phyloP scores from a whole-genome alignment of 129 eudicot genomes.

The Tagetes erecta region DNA sequence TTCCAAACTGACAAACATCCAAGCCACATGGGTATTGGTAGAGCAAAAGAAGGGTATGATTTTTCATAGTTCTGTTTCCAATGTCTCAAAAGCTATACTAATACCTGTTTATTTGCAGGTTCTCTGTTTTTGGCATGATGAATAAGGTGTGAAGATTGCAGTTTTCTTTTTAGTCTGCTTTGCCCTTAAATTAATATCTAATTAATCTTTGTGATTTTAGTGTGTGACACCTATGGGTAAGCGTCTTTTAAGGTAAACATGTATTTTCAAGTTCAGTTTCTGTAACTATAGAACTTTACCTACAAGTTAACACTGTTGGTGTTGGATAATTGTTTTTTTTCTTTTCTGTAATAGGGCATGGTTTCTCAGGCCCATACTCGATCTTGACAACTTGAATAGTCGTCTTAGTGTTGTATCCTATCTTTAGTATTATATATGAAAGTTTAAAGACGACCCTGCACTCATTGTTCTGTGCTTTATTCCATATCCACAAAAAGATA shows the following conservation, averaged over 20 bases:
- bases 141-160: conserved; percentile 65
- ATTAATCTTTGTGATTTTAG: conserved; percentile 39
- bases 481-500: conserved; percentile 1
- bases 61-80: background rate
- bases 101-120: conserved; percentile 49
- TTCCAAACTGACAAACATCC: conserved; percentile 95
- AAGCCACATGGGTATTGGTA: conserved; percentile 95
- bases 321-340: conserved; percentile 10
- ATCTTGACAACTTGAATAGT: conserved; percentile 62
- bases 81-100: conserved; percentile 20
- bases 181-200: conserved; percentile 14
- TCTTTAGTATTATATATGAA: background rate
- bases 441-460: background rate
- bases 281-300: background rate
- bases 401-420: conserved; percentile 94
- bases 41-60: conserved; percentile 88
- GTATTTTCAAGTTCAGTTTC: conserved; percentile 4
- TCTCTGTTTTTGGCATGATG: conserved; percentile 98
- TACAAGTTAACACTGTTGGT: conserved; percentile 4
- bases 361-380: conserved; percentile 34
- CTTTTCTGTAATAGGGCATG: background rate
- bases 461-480: background rate
- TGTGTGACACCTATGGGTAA: conserved; percentile 95
- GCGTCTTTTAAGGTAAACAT: conserved; percentile 77
- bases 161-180: conserved; percentile 14